Conservation (phyloP, 2,329 filamentous ascomycete genomes). For the Fusarium sp. region DNA sequence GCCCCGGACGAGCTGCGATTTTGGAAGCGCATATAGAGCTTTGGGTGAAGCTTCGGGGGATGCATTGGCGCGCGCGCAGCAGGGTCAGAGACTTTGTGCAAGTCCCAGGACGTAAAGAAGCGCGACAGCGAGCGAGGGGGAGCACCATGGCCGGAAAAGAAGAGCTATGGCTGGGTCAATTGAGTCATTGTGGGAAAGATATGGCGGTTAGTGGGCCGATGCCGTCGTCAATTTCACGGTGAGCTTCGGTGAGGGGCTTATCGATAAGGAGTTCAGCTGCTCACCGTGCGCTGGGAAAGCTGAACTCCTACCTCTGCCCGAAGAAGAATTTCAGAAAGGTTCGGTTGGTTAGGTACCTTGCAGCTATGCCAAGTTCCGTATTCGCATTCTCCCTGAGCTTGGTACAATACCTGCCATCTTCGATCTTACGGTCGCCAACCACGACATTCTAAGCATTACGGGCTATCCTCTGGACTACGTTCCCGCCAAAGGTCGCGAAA, state of each 20-base stretch:
- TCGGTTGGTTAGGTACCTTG: too few species aligned
- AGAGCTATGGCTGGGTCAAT: slow-evolving; percentile 31
- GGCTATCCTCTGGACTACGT: too few species aligned
- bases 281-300: too few species aligned
- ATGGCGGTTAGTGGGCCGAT: slow-evolving; percentile 41
- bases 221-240: slow-evolving; percentile 29
- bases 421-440: too few species aligned
- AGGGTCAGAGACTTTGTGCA: slow-evolving; percentile 7
- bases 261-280: slow-evolving; percentile 14
- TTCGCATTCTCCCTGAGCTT: too few species aligned
- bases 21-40: slow-evolving; percentile 36
- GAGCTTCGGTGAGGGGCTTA: slow-evolving; percentile 30
- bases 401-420: too few species aligned
- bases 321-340: too few species aligned
- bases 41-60: slow-evolving; percentile 41
- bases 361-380: too few species aligned
- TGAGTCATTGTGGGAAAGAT: slow-evolving; percentile 38
- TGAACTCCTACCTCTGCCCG: too few species aligned
- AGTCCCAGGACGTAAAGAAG: slow-evolving; percentile 36
- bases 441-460: too few species aligned
- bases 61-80: slow-evolving; percentile 35
- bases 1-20: slow-evolving; percentile 17
- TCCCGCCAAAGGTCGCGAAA: too few species aligned
- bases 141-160: slow-evolving; percentile 42
- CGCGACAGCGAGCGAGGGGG: slow-evolving; percentile 44